Evolutionary conservation across 1,284 basidiomycete species (phyloP), one percentile per base, ranked within the genome.

Genomic region (Jaminaea rosea): DNA sequence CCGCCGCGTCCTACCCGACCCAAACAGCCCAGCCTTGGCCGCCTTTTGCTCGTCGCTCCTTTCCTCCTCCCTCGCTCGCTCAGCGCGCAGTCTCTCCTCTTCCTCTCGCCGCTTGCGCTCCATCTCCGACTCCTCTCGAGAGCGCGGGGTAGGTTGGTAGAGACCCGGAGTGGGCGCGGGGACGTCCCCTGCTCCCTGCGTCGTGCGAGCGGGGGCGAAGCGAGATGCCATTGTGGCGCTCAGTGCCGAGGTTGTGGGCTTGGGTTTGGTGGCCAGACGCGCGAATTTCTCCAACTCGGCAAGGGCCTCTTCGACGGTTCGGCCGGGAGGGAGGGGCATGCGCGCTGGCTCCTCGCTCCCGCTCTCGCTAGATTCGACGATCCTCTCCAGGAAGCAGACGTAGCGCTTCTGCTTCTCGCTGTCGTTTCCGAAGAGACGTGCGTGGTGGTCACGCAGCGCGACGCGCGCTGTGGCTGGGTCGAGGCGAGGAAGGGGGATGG

Each of bases 211-310:
- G 11, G 55, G 60, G 2, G 87, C 89, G 75, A 98, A 98, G 5
- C 93, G 81, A 17, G 83, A 85, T 0, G 90, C 88, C 87, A 98
- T 96, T 21, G 88, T 87, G 15, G 84, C 87, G 0, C 84, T 84
- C 69, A 93, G 84, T n/a, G n/a, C n/a, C n/a, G n/a, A n/a, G n/a
- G n/a, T n/a, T n/a, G n/a, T n/a, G 0, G 93, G 93, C 62, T 89
- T 88, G 77, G 96, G 97, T 26, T 97, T 83, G 24, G 81, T 78
- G 0, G 93, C 94, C 0, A 87, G 82, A 67, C 89, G 86, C 0
- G 85, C 82, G 62, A 91, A 98, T 58, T 92, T 88, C 37, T 79
- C 78, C 27, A 96, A 77, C 75, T 98, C 93, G 56, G 84, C 83
- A 63, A 84, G 83, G 66, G 87, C 86, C 19, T 83, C 82, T 21